Evolutionary conservation across 257 asterid species (phyloP).

Genomic region (Penstemon newberryi): DNA sequence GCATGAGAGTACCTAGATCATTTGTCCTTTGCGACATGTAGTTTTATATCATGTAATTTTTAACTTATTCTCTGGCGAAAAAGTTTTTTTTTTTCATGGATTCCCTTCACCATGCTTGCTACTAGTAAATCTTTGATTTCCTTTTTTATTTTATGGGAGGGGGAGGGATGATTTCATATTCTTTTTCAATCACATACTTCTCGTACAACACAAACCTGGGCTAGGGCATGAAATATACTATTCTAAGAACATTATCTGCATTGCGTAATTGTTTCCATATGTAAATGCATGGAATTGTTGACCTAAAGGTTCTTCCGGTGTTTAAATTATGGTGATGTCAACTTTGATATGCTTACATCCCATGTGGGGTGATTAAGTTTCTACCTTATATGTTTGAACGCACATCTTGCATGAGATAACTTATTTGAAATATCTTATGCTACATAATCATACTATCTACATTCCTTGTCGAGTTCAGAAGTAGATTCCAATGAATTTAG

Average conservation of each 20-base stretch:
- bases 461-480: too few relatives aligned
- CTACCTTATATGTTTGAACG: too few relatives aligned
- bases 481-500: too few relatives aligned
- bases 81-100: neutral
- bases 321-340: too few relatives aligned
- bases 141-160: conserved; percentile 15
- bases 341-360: too few relatives aligned
- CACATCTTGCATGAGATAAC: too few relatives aligned
- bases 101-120: conserved; percentile 9
- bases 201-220: neutral
- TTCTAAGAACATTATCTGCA: neutral
- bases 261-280: conserved; percentile 1
- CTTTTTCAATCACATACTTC: neutral
- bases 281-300: neutral
- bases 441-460: too few relatives aligned
- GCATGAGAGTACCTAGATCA: conserved; percentile 16
- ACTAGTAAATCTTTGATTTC: neutral
- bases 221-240: conserved; percentile 11
- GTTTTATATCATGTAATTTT: conserved; percentile 8
- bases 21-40: conserved; percentile 12
- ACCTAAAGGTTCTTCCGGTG: neutral
- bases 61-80: conserved; percentile 2
- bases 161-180: conserved; percentile 16
- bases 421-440: too few relatives aligned
- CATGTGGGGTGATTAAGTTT: too few relatives aligned